Conservation (phyloP, 352 stramenopile genomes). For the Globisporangium cystogenes region DNA sequence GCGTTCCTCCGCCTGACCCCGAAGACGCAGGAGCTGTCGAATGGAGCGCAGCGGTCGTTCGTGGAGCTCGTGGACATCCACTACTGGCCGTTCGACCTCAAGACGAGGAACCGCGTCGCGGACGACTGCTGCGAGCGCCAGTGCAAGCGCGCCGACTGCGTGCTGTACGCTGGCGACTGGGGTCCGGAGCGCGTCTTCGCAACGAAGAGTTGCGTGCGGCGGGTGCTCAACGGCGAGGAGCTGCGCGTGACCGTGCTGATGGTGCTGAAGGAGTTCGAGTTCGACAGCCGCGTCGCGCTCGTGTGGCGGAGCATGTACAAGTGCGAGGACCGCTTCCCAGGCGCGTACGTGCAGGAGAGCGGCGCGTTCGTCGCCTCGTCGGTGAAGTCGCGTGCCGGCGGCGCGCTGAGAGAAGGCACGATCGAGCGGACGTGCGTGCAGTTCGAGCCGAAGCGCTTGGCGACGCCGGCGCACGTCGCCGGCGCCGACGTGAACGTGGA, state of each 20-base stretch:
- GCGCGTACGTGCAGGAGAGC: slow-evolving; percentile 6
- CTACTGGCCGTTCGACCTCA: slow-evolving; percentile 1
- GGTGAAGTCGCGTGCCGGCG: neutral
- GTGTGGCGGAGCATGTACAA: slow-evolving; percentile 10
- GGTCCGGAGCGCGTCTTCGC: neutral
- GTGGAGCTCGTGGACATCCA: neutral
- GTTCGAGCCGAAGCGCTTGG: slow-evolving; percentile 1
- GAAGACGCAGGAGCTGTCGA: neutral
- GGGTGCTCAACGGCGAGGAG: neutral
- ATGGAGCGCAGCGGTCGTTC: neutral
- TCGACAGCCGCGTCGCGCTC: neutral
- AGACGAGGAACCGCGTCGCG: neutral
- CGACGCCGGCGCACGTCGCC: neutral
- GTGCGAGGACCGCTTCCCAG: slow-evolving; percentile 8
- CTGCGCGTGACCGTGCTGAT: slow-evolving; percentile 1
- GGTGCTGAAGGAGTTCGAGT: slow-evolving; percentile 1
- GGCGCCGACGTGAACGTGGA: neutral
- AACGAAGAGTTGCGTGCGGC: slow-evolving; percentile 5
- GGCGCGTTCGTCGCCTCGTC: neutral
- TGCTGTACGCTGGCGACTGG: slow-evolving; percentile 5
- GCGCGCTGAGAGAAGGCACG: neutral
- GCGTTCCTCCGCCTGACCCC: neutral
- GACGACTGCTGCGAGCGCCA: neutral
- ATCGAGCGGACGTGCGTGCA: neutral
- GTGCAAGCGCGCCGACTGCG: neutral